Evolutionary conservation across 306 rosid species (phyloP).

Genomic region (Prinsepia uniflora): DNA sequence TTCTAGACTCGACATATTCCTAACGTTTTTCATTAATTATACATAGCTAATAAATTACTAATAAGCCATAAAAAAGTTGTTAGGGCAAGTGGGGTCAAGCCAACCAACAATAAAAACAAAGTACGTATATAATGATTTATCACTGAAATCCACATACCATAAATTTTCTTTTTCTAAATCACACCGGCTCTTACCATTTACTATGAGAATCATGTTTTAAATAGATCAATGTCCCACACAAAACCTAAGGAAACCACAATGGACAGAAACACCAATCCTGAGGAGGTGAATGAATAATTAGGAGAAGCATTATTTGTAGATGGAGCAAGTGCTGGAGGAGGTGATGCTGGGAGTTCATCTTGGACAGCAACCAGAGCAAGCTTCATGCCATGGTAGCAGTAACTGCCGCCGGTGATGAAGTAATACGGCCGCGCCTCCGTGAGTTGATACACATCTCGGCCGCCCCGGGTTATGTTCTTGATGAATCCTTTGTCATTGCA

Average conservation of each 20-base stretch:
- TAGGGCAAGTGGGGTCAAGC: too few species aligned
- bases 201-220: neutral
- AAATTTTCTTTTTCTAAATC: too few species aligned
- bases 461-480: slow-evolving; percentile 58
- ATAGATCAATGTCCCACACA: neutral
- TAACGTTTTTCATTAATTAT: too few species aligned
- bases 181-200: too few species aligned
- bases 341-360: neutral
- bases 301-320: slow-evolving; percentile 1
- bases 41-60: too few species aligned
- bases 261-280: slow-evolving; percentile 11
- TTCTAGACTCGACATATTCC: too few species aligned
- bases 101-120: too few species aligned
- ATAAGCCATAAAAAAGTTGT: too few species aligned
- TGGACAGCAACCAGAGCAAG: slow-evolving; percentile 34
- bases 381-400: slow-evolving; percentile 67
- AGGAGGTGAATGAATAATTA: neutral
- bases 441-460: slow-evolving; percentile 64
- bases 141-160: too few species aligned
- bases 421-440: slow-evolving; percentile 49
- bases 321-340: slow-evolving; percentile 31
- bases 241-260: slow-evolving; percentile 26
- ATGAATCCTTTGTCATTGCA: slow-evolving; percentile 57
- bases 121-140: too few species aligned
- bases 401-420: slow-evolving; percentile 56